Percentiles rank a stretch among this genome's conserved stretches.
Evolutionary conservation across 2,329 filamentous ascomycete species (phyloP).

Genomic region (Pestalotiopsis sp.): DNA sequence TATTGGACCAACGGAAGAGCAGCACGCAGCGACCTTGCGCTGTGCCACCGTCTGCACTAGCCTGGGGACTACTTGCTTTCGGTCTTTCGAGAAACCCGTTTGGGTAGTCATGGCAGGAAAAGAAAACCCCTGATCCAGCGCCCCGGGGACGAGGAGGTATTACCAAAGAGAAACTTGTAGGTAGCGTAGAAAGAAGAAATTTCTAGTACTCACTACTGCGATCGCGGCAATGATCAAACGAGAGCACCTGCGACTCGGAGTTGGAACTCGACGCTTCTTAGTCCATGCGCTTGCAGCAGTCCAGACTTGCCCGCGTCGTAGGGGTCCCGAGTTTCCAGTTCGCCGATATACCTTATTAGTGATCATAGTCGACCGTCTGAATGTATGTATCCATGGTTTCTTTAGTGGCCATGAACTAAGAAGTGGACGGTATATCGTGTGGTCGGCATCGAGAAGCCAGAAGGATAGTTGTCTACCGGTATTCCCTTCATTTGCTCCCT

Average conservation of each 20-base stretch:
- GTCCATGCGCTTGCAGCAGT: not conserved
- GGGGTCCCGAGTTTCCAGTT: not conserved
- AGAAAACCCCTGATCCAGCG: not conserved
- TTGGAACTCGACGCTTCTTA: not conserved
- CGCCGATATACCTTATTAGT: not conserved
- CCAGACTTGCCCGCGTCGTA: not conserved
- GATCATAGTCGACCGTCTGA: not conserved
- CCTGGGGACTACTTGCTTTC: not conserved
- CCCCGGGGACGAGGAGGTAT: not conserved
- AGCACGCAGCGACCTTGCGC: not conserved
- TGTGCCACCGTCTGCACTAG: not conserved
- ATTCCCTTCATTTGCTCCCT: not conserved
- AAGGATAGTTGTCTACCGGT: not conserved
- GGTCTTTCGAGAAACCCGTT: not conserved
- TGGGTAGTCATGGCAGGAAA: not conserved
- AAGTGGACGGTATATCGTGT: not conserved
- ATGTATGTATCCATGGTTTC: not conserved
- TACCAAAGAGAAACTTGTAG: conserved; percentile 2
- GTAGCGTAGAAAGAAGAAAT: not conserved
- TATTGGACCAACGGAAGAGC: conserved; percentile 5
- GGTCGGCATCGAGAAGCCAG: not conserved
- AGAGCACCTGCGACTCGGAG: not conserved
- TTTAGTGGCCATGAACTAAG: not conserved
- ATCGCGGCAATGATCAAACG: not conserved
- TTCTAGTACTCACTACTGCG: not conserved